phyloP scores from a whole-genome alignment of 2,329 filamentous ascomycete species.

The Aureobasidium sp. region DNA sequence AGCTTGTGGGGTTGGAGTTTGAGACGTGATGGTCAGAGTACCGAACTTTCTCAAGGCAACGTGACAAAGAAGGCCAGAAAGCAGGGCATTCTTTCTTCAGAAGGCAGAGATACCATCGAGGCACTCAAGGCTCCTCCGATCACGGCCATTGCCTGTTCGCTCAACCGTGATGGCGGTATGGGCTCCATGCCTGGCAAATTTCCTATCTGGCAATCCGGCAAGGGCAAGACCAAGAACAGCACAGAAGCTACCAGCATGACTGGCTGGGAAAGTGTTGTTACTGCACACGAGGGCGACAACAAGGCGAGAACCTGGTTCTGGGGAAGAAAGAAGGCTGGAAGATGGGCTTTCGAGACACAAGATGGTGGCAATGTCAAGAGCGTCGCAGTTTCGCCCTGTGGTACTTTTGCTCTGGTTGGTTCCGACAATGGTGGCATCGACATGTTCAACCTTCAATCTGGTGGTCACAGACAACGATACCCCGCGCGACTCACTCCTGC shows the following conservation, averaged over 20 bases:
- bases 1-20: slow-evolving; percentile 97
- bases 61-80: slow-evolving; percentile 88
- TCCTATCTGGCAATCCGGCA: slow-evolving; percentile 73
- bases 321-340: slow-evolving; percentile 85
- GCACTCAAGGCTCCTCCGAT: slow-evolving; percentile 83
- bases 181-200: slow-evolving; percentile 73
- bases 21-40: slow-evolving; percentile 86
- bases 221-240: slow-evolving; percentile 53
- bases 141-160: slow-evolving; percentile 80
- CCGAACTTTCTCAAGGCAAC: slow-evolving; percentile 85
- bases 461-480: slow-evolving; percentile 78
- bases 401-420: slow-evolving; percentile 86
- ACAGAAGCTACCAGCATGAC: slow-evolving; percentile 69
- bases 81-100: slow-evolving; percentile 55
- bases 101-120: slow-evolving; percentile 39
- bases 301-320: slow-evolving; percentile 96
- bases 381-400: slow-evolving; percentile 83
- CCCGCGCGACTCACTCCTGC: slow-evolving; percentile 70
- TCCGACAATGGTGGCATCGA: slow-evolving; percentile 78
- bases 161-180: slow-evolving; percentile 93
- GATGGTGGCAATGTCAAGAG: slow-evolving; percentile 76
- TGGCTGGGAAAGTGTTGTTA: slow-evolving; percentile 95
- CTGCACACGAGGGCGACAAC: slow-evolving; percentile 78
- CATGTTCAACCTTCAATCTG: slow-evolving; percentile 96
- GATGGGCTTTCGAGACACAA: slow-evolving; percentile 85